Percentiles rank a stretch among this genome's conserved stretches.
Evolutionary conservation across 805 yeast genomes (phyloP).

Genomic region (Saccharomycopsis oosterbeekiorum): DNA sequence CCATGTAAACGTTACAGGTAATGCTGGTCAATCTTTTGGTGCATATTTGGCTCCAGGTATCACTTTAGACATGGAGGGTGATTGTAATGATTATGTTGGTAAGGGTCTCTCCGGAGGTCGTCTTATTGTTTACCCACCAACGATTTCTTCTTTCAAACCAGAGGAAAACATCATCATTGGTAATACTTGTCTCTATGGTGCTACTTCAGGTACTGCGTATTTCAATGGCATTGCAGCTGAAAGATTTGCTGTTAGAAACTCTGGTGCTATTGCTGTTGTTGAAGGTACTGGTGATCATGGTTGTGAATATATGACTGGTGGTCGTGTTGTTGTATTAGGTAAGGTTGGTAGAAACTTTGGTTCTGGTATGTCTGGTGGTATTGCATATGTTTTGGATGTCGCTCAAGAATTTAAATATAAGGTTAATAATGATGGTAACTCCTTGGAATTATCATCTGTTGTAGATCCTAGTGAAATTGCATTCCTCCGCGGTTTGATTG

Average conservation of each 20-base stretch:
- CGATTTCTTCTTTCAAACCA: slow-evolving; percentile 72
- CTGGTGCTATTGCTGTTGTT: slow-evolving; percentile 94
- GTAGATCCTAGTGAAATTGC: slow-evolving; percentile 90
- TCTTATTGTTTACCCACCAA: slow-evolving; percentile 84
- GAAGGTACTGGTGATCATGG: slow-evolving; percentile 99
- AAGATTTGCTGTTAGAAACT: slow-evolving; percentile 95
- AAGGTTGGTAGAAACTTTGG: slow-evolving; percentile 80
- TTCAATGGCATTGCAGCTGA: slow-evolving; percentile 97
- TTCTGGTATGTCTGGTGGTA: slow-evolving; percentile 99
- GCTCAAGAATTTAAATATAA: slow-evolving; percentile 78
- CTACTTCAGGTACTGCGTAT: slow-evolving; percentile 89
- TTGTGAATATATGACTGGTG: slow-evolving; percentile 99
- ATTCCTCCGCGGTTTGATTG: slow-evolving; percentile 82
- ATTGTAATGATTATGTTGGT: slow-evolving; percentile 96
- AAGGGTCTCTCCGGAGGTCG: slow-evolving; percentile 97
- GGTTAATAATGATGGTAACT: slow-evolving; percentile 53
- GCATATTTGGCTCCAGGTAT: slow-evolving; percentile 95
- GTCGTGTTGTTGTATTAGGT: slow-evolving; percentile 90
- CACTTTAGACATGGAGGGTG: slow-evolving; percentile 92
- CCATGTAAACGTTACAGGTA: slow-evolving; percentile 83
- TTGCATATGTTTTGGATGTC: slow-evolving; percentile 90
- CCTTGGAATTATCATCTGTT: slow-evolving; percentile 69
- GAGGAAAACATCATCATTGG: slow-evolving; percentile 96
- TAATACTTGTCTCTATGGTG: slow-evolving; percentile 96
- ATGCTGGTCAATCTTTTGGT: slow-evolving; percentile 98